Percentiles rank a stretch among this genome's conserved stretches.
Evolutionary conservation across 208 protist species (phyloP).

Genomic region (Crithidia mellificae): DNA sequence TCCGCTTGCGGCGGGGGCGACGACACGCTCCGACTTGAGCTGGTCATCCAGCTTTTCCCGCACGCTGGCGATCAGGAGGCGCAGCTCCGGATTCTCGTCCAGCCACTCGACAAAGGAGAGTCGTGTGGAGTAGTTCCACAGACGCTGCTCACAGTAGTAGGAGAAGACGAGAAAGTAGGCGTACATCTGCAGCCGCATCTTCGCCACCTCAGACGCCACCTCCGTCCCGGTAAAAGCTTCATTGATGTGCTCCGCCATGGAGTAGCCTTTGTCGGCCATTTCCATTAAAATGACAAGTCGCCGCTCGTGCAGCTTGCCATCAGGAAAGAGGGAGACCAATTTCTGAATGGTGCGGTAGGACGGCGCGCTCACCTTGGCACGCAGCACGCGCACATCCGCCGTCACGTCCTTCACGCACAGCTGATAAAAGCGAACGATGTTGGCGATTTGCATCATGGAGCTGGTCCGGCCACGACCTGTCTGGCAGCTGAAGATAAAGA

Average conservation of each 20-base stretch:
- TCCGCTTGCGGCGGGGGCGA: slow-evolving; percentile 37
- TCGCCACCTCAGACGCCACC: slow-evolving; percentile 57
- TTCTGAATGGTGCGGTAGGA: slow-evolving; percentile 86
- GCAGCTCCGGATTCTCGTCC: slow-evolving; percentile 62
- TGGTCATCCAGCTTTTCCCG: slow-evolving; percentile 77
- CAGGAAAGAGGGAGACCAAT: slow-evolving; percentile 85
- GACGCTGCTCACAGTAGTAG: slow-evolving; percentile 88
- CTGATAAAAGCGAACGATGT: slow-evolving; percentile 90
- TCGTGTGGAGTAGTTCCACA: slow-evolving; percentile 72
- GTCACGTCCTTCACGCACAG: slow-evolving; percentile 71
- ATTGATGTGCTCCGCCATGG: slow-evolving; percentile 84
- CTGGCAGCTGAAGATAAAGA: slow-evolving; percentile 90
- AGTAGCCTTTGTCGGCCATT: slow-evolving; percentile 85
- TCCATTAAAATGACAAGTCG: slow-evolving; percentile 81
- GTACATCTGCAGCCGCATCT: slow-evolving; percentile 87
- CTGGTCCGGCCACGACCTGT: slow-evolving; percentile 78
- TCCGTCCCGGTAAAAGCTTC: slow-evolving; percentile 65
- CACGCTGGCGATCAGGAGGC: slow-evolving; percentile 70
- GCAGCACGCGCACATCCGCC: slow-evolving; percentile 69
- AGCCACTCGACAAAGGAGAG: slow-evolving; percentile 73
- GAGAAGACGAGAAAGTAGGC: slow-evolving; percentile 86
- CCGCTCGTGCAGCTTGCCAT: slow-evolving; percentile 86
- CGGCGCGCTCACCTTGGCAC: slow-evolving; percentile 42
- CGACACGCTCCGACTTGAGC: slow-evolving; percentile 69
- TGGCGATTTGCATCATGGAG: slow-evolving; percentile 86